Evolutionary conservation across 2,329 filamentous ascomycete genomes (phyloP).

Genomic region (Penicillium sp.): DNA sequence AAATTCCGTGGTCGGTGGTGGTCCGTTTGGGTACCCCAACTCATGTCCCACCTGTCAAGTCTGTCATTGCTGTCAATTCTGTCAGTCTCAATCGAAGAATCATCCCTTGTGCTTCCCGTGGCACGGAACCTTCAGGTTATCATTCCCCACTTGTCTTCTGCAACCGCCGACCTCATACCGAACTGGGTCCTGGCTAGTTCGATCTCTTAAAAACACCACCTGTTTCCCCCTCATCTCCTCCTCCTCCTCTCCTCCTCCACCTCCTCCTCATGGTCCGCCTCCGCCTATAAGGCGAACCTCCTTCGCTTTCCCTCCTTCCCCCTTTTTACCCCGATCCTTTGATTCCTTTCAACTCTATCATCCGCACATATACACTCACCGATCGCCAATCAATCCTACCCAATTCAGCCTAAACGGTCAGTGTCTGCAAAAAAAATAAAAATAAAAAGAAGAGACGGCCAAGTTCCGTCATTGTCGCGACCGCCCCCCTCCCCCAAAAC

Average conservation of each 20-base stretch:
- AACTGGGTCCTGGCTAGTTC: neutral
- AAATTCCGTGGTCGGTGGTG: no score
- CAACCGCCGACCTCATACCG: neutral
- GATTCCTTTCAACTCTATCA: neutral
- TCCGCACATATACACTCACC: neutral
- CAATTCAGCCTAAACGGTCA: neutral
- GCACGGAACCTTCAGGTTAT: no score
- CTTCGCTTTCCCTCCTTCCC: neutral
- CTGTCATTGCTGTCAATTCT: neutral
- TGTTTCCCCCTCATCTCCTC: neutral
- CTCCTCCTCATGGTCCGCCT: neutral
- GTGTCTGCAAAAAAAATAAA: neutral
- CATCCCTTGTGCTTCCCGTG: neutral
- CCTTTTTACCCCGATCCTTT: neutral
- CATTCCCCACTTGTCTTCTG: slow-evolving; percentile 3
- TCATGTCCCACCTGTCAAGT: neutral
- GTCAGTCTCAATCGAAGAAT: neutral
- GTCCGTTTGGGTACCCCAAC: no score
- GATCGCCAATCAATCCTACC: neutral
- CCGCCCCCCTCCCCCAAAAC: neutral
- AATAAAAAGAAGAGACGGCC: neutral
- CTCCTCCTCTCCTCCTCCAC: neutral
- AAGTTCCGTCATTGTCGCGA: neutral
- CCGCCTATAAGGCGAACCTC: neutral
- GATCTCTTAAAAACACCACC: neutral